Base-by-base conservation (phyloP, 2,329 filamentous ascomycete species). In the Curvularia lunata region DNA sequence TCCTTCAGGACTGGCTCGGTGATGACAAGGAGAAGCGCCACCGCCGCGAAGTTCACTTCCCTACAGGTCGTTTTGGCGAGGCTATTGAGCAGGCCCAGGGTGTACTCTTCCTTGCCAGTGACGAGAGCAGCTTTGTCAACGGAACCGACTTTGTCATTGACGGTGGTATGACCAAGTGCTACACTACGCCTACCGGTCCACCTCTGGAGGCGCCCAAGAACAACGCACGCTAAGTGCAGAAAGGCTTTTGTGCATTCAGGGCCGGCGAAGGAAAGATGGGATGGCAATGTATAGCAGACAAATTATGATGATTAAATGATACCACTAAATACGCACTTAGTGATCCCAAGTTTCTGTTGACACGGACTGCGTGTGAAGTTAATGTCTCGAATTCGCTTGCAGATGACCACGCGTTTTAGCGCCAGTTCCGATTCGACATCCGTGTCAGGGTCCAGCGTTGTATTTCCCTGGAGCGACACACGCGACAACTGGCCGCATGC, bases 91-190 rank as follows among this genome's bases (percentile, higher is more conserved):
- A 96, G 81, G 92, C 92, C 0, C 90, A 96, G 63, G 92, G 91
- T 6, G 92, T 96, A 0, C 75, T 97, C 7, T 96, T 96, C 81
- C 79, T 96, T 59, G 92, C 92, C 8, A 92, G 88, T 65, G 92
- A 96, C 67, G 92, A 96, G 82, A 88, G 89, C 72, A 91, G 90
- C 81, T 96, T 96, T 70, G 90, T 96, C 71, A 96, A 95, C 65
- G 92, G 91, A 10, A 89, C 86, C 58, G 95, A 98, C 75, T 96
- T 98, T 80, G 89, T 96, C 4, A 92, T 98, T 25, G 95, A 99
- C 71, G 95, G 95, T 57, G 94, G 94, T 59, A 91, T 99, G 91
- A 94, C 88, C 71, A 97, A 91, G 84, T 84, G 92, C 43, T 98
- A 97, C 77, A 85, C 87, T 46, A 88, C 86, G 16, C 82, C 85